These are phyloP conservation scores for Botryotinia convoluta DNA, from an alignment of 2,329 filamentous ascomycete genomes.

Conservation along the genomic window DNA sequence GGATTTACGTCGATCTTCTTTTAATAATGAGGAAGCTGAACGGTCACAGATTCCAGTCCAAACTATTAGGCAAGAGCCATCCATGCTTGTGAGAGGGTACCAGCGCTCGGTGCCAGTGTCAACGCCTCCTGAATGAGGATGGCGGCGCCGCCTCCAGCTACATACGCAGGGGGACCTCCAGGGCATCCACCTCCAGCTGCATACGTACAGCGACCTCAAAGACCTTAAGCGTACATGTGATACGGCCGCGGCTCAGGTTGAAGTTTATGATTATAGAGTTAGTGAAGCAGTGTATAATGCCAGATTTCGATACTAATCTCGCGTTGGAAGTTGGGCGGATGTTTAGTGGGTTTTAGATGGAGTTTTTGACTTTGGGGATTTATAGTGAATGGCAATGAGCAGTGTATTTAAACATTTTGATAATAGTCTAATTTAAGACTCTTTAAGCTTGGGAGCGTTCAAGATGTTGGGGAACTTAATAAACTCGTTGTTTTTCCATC, in stretches of 20 bases:
- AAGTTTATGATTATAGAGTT: neutral
- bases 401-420: neutral
- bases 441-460: neutral
- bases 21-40: neutral
- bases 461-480: neutral
- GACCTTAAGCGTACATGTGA: too few species aligned
- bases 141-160: neutral
- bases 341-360: neutral
- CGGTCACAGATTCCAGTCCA: neutral
- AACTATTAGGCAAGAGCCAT: neutral
- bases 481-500: neutral
- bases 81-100: neutral
- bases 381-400: neutral
- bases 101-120: too few species aligned
- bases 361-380: neutral
- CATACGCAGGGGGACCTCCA: neutral
- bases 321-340: rapidly evolving
- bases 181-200: neutral
- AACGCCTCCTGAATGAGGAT: too few species aligned
- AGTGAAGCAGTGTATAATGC: neutral
- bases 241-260: neutral
- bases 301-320: neutral
- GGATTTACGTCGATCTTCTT: too few species aligned
- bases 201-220: neutral
- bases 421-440: rapidly evolving